Base-by-base conservation (phyloP, 73 alveolate species). In the Tetrahymena malaccensis region DNA sequence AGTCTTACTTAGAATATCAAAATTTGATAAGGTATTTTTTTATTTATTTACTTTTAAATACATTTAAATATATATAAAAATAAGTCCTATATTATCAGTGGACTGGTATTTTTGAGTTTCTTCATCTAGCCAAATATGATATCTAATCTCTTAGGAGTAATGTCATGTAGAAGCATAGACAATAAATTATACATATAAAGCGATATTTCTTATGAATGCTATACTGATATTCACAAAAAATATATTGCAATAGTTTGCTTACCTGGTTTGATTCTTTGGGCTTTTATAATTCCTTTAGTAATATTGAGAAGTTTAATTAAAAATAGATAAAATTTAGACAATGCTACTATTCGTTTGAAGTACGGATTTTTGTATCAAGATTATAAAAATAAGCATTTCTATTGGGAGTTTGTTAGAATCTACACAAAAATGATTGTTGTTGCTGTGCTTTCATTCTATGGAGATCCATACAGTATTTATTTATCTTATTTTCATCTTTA, bases 211-310 rank as follows among this genome's bases (percentile, higher is more conserved):
- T 94, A 84, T 43, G 70, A 55, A 55, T 94, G 93, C 33, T 56
- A 84, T 83, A 85, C 94, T 17, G 34, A 94, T 10, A 35, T 43
- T 8, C 96, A 94, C 85, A 44, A 35, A n/a, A 84, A 94, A 85
- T 94, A 94, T 84, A 34, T 94, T 15, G 55, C 58, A 11, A 17
- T 94, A 19, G 93, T 94, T 84, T 70, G 93, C 33, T 84, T 94
- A 10, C 96, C 96, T 10, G 94, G 95, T 25, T 85, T 93, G 16
- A 37, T 94, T 10, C n/a, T 93, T n/a, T 50, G 93, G 43, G 96
- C 43, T 31, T 35, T 94, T 25, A 44, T 94, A 1, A 94, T 94
- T 34, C 96, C 96, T 1, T 22, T 85, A 9, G 43, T 84, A 10
- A 43, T 94, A 43, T 94, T 94, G 50, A 43, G 38, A 56, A 94